Evolutionary conservation across 2,329 filamentous ascomycete species (phyloP), one percentile per base, ranked within the genome.

Genomic region (Diaporthe amygdali): DNA sequence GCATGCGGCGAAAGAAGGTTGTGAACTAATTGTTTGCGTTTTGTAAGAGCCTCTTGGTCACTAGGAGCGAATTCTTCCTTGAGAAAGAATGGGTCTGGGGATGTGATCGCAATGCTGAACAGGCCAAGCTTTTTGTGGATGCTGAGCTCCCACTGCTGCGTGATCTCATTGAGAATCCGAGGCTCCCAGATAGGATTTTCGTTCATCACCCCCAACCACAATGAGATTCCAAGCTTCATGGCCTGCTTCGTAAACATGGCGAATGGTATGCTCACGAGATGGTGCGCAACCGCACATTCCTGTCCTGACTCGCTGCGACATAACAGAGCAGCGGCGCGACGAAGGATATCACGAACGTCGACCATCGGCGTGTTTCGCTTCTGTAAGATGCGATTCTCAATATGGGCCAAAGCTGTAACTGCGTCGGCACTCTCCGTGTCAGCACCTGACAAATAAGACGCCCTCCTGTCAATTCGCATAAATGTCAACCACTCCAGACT

Each of bases 131-230:
- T 90, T 76, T 90, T 91, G 71, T 93, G 89, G 55, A 98, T 91
- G 5, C 93, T 96, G 70, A 88, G 86, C 81, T 98, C 96, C 94
- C 96, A 99, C 74, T 96, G 93, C 78, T 96, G 93, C 12, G 93
- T 92, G 76, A 98, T 94, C 79, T 97, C 94, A 66, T 91, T 91
- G 39, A 99, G 83, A 69, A 99, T 90, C 72, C 95, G 91, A 10
- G 96, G 89, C 80, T 97, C 95, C 81, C 98, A 92, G 69, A 90
- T 89, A 3, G 95, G 94, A 77, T 97, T 98, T 80, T 99, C 96
- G 77, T 98, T 96, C 77, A 98, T 97, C 17, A 98, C 94, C 32
- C 96, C 96, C 72, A 98, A 90, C 96, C 96, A 99, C 8, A 99
- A 85, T 5, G 96, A 98, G 44, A 98, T 93, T 7, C 96, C 97